Evolutionary conservation across 2,329 filamentous ascomycete species (phyloP), one percentile per base, ranked within the genome.

Genomic region (Diaporthe ampelina): DNA sequence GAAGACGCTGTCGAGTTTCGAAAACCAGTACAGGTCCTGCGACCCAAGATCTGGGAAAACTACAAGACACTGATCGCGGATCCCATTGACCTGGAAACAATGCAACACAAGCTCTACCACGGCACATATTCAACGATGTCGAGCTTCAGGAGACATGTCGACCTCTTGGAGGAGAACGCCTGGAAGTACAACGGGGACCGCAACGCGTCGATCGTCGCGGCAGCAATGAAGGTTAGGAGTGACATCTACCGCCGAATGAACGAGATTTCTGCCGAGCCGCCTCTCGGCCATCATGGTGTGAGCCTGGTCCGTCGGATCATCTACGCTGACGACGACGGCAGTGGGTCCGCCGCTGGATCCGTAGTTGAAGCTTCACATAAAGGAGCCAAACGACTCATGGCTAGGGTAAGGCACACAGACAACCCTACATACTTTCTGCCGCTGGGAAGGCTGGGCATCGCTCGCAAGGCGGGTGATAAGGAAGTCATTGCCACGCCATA

Each of bases 121-220:
- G 17, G 9, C 6, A 3, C 4, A 4, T 75, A 74, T n/a, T 1
- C 3, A 7, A 61, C 54, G 4, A 37, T 75, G 50, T 32, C 4
- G 10, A 35, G 37, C 1, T 74, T 74, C 32, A 35, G 3, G 2
- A 11, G 40, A 19, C 48, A 74, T 17, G 48, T 74, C 26, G 67
- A 56, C 13, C 72, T 61, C n/a, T 19, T 75, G 7, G 8, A 26
- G 24, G 2, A 68, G 13, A 75, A 75, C 24, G 58, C 72, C 6
- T 11, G 19, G 10, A 40, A 7, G 3, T 75, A 57, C 17, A 43
- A 54, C 24, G 67, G 58, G 2, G n/a, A 52, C 8, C n/a, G 15
- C 19, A 26, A n/a, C n/a, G 24, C 1, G 4, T 21, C 13, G 0
- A 13, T 63, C n/a, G 50, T 29, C 4, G 10, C 9, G 7, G n/a